Evolutionary conservation across 139 green algal species (phyloP).

Genomic region (Volvox africanus): DNA sequence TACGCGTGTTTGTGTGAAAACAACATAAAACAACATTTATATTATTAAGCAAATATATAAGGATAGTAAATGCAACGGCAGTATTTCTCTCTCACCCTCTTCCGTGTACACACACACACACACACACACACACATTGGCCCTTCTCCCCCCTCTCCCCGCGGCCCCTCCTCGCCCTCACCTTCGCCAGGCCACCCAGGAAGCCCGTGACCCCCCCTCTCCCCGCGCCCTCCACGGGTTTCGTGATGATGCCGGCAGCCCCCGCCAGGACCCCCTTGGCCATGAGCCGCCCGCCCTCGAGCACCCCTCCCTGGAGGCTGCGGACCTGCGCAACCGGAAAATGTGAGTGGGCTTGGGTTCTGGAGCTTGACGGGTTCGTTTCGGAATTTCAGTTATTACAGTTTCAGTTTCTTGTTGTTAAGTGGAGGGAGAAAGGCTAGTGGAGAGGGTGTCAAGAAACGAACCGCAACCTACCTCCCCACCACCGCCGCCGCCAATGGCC

Average conservation of each 20-base stretch:
- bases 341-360: neutral
- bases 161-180: constrained; percentile 57
- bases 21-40: no score
- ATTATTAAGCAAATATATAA: no score
- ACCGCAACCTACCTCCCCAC: neutral
- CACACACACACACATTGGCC: no score
- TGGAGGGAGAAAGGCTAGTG: no score
- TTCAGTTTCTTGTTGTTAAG: neutral
- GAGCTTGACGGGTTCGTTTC: neutral
- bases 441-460: neutral
- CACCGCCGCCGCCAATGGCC: neutral
- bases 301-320: constrained; percentile 77
- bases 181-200: constrained; percentile 67
- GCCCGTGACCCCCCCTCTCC: constrained; percentile 75
- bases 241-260: constrained; percentile 86
- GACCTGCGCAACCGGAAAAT: neutral
- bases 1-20: no score
- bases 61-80: no score
- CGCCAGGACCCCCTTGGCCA: constrained; percentile 77
- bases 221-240: constrained; percentile 87
- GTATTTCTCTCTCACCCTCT: neutral
- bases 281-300: constrained; percentile 78
- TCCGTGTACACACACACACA: neutral
- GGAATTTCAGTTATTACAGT: neutral
- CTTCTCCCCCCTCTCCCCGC: neutral